Conservation (phyloP, 169 alveolate genomes). For the Perkinsus olseni region DNA sequence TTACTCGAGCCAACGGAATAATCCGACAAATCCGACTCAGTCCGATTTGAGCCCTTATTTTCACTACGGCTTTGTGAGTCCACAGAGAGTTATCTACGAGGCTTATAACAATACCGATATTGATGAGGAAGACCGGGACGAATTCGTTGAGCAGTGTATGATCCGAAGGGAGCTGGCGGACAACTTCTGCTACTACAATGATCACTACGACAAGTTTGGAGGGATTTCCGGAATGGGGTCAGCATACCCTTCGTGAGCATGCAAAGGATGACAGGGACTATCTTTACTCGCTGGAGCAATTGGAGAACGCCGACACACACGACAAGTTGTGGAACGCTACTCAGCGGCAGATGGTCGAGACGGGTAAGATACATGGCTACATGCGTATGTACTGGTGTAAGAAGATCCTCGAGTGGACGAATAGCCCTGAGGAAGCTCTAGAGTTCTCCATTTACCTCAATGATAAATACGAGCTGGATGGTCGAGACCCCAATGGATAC, state of each 20-base stretch:
- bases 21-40: constrained; percentile 24
- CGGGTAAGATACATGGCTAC: constrained; percentile 60
- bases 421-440: constrained; percentile 45
- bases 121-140: neutral
- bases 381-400: constrained; percentile 63
- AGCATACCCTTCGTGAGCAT: constrained; percentile 45
- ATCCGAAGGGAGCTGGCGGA: constrained; percentile 46
- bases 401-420: constrained; percentile 62
- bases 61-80: constrained; percentile 39
- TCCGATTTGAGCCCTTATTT: constrained; percentile 38
- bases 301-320: constrained; percentile 56
- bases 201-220: constrained; percentile 42
- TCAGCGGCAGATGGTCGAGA: constrained; percentile 48
- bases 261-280: constrained; percentile 49
- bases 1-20: constrained; percentile 20
- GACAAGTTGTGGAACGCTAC: constrained; percentile 62
- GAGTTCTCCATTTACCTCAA: constrained; percentile 46
- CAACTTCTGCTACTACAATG: constrained; percentile 52
- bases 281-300: constrained; percentile 30
- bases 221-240: constrained; percentile 68
- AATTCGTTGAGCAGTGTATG: constrained; percentile 33
- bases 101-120: constrained; percentile 8
- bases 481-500: constrained; percentile 42
- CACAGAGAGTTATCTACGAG: constrained; percentile 29
- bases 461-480: constrained; percentile 51